A percentile compares a stretch with the other conserved stretches of the same genome.
Evolutionary conservation across 176 grass and related monocot species (phyloP).

Genomic region (Oryza officinalis): DNA sequence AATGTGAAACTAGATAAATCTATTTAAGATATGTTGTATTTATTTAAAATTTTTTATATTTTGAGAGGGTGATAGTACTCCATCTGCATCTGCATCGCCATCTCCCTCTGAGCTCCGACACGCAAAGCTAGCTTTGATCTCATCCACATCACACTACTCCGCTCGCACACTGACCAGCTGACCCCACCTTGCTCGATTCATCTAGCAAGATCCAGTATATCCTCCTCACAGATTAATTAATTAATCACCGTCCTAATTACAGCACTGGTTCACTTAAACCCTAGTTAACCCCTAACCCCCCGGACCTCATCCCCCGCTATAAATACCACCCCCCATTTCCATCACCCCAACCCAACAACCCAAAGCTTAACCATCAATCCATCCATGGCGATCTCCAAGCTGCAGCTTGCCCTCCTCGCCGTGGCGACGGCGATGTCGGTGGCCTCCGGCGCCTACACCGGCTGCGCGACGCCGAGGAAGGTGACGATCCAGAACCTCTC

Average conservation of each 20-base stretch:
- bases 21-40: no score
- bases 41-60: no score
- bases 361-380: neutral
- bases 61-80: no score
- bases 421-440: neutral
- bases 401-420: neutral
- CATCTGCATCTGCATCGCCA: no score
- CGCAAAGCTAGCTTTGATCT: neutral
- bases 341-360: neutral
- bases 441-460: neutral
- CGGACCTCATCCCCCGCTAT: neutral
- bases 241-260: neutral
- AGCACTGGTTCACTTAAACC: neutral
- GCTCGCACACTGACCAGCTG: neutral
- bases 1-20: no score
- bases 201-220: neutral
- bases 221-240: no score
- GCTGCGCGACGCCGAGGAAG: conserved; percentile 25
- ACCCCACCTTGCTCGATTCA: neutral
- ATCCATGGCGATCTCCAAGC: conserved; percentile 23
- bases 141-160: neutral
- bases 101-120: no score
- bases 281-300: neutral
- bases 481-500: conserved; percentile 53
- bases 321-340: neutral